Evolutionary conservation across 2,329 filamentous ascomycete genomes (phyloP), one percentile per base, ranked within the genome.

Genomic region (Geosmithia flava): DNA sequence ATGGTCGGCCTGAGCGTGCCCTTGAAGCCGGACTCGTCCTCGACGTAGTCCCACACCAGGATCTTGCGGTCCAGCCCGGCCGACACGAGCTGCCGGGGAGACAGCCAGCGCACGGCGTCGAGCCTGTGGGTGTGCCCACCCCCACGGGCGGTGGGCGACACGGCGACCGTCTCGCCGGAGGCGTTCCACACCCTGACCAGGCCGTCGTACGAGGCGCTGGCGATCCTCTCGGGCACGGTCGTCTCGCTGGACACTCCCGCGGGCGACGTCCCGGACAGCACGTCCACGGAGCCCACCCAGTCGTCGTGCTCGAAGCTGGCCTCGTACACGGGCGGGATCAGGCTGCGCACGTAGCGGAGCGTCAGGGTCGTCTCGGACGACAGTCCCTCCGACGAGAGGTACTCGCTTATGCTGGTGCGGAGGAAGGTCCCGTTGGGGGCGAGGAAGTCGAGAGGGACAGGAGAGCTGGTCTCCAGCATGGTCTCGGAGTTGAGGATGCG

Each of bases 301-400:
- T 97, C 93, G 60, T 98, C 90, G 64, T 98, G 91, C 69, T 96
- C 84, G 63, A 95, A 98, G 60, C 86, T 93, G 13, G 89, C 85
- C 56, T 95, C 82, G 63, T 93, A 91, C 37, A 86, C 75, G 17
- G 93, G 93, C 7, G 93, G 93, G 51, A 96, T 81, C 56, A 96
- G 71, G 53, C 89, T 93, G 58, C 89, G 84, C 37, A 96, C 88
- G 66, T 97, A 98, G 70, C 97, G 90, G 49, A 98, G 76, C 37
- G 83, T 85, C 47, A 98, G 70, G 3, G 85, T 91, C 4, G 83
- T 85, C 70, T 98, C 93, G 42, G 88, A 79, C 19, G 88, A 95
- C 52, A 97, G 82, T 46, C 91, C 91, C 59, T 93, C 86, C 52
- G 81, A 73, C 16, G 82, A 82, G 51, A 98, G 80, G 67, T 95